Percentiles rank a stretch among this genome's conserved stretches.
Conservation (phyloP, 129 eudicot genomes). For the Centrapalus pauciflorus region DNA sequence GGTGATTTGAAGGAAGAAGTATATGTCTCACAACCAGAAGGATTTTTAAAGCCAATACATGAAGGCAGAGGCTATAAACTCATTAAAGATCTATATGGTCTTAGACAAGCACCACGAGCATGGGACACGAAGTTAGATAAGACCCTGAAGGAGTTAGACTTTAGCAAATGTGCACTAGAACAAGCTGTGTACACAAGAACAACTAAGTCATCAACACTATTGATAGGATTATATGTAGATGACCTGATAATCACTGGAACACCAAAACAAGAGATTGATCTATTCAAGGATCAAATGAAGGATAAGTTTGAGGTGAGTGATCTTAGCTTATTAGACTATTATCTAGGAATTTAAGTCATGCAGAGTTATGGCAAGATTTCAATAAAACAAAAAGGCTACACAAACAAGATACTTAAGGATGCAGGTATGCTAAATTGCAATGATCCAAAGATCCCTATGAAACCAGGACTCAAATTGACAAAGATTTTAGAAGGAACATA, state of each 20-base stretch:
- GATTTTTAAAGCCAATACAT: too few species aligned
- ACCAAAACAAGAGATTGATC: neutral
- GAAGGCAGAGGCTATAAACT: too few species aligned
- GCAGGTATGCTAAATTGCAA: neutral
- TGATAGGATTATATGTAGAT: neutral
- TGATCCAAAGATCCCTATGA: neutral
- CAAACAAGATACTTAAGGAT: neutral
- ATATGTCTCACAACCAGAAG: too few species aligned
- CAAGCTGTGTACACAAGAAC: neutral
- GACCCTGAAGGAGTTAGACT: neutral
- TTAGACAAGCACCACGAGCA: too few species aligned
- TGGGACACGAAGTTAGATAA: neutral
- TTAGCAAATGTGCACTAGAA: neutral
- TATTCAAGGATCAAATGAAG: neutral
- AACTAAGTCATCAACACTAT: neutral
- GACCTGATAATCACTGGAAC: neutral
- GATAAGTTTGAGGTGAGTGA: too few species aligned
- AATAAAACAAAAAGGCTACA: neutral
- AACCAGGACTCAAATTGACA: neutral
- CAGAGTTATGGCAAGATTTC: neutral
- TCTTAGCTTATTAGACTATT: too few species aligned
- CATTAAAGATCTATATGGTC: neutral
- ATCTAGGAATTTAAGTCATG: neutral
- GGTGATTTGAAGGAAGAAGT: too few species aligned
- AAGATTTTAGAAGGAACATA: neutral